A percentile compares a stretch with the other conserved stretches of the same genome.
phyloP scores from a whole-genome alignment of 371 early-diverging fungal species.

The Dipsacomyces acuminosporus region DNA sequence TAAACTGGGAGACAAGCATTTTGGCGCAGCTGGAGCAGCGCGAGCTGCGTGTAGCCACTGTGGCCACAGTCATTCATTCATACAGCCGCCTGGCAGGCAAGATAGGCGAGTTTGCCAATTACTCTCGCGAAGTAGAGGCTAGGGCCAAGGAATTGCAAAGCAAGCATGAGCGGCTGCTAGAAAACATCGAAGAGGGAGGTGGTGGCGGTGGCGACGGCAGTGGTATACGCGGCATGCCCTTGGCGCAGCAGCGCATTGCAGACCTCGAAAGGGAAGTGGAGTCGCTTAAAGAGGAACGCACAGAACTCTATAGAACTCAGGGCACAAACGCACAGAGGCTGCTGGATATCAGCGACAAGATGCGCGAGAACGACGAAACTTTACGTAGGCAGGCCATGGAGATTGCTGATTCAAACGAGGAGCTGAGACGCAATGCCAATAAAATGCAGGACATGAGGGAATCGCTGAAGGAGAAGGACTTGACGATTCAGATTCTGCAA shows the following conservation, averaged over 20 bases:
- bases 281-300: slow-evolving; percentile 77
- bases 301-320: slow-evolving; percentile 87
- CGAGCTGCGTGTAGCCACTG: slow-evolving; percentile 39
- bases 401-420: slow-evolving; percentile 33
- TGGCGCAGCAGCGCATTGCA: slow-evolving; percentile 57
- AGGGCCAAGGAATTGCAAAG: slow-evolving; percentile 38
- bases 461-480: slow-evolving; percentile 73
- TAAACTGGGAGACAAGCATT: slow-evolving; percentile 41
- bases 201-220: slow-evolving; percentile 8
- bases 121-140: slow-evolving; percentile 38
- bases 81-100: slow-evolving; percentile 39
- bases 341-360: slow-evolving; percentile 74
- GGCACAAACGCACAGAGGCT: slow-evolving; percentile 86
- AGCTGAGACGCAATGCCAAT: slow-evolving; percentile 20
- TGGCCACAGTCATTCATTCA: slow-evolving; percentile 42
- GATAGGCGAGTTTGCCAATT: slow-evolving; percentile 38
- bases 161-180: slow-evolving; percentile 39
- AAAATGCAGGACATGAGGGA: slow-evolving; percentile 30
- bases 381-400: slow-evolving; percentile 55
- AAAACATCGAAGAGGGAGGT: slow-evolving; percentile 20
- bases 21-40: slow-evolving; percentile 39
- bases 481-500: slow-evolving; percentile 63
- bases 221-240: slow-evolving; percentile 22
- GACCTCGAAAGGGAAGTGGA: slow-evolving; percentile 74
- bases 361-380: slow-evolving; percentile 59